phyloP scores from a whole-genome alignment of 2,329 filamentous ascomycete genomes.

The Microcyclosporella mali region DNA sequence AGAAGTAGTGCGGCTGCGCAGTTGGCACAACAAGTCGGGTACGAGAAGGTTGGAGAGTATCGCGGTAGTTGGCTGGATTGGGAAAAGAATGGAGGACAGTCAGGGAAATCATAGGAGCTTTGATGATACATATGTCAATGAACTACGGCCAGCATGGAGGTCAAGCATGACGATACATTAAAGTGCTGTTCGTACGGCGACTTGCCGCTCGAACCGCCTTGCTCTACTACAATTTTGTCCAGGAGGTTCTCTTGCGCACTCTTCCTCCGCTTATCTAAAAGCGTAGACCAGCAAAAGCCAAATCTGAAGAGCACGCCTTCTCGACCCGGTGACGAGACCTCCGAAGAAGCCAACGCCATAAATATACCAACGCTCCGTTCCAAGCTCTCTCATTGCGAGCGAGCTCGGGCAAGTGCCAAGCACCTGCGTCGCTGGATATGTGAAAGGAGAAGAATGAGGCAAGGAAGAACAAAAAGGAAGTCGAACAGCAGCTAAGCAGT shows the following conservation, averaged over 20 bases:
- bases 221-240: constrained; percentile 20
- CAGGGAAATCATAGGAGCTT: constrained; percentile 30
- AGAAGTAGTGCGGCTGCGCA: constrained; percentile 70
- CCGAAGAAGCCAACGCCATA: constrained; percentile 12
- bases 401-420: constrained; percentile 38
- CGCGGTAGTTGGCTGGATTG: constrained; percentile 77
- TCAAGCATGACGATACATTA: too few relatives aligned
- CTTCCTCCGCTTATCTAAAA: constrained; percentile 26
- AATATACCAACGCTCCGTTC: constrained; percentile 45
- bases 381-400: constrained; percentile 34
- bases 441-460: constrained; percentile 2
- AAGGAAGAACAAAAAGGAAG: neutral
- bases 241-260: constrained; percentile 36
- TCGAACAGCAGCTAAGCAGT: neutral
- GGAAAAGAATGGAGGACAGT: constrained; percentile 62
- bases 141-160: too few relatives aligned
- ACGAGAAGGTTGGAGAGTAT: constrained; percentile 64
- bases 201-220: too few relatives aligned
- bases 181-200: too few relatives aligned
- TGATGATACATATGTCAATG: too few relatives aligned
- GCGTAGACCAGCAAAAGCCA: constrained; percentile 9
- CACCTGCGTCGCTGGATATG: constrained; percentile 40
- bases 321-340: constrained; percentile 22
- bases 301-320: constrained; percentile 30
- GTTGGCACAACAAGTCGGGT: constrained; percentile 72